These are phyloP conservation scores for Chondrostereum purpureum DNA, from an alignment of 1,284 basidiomycete genomes.

Conservation along the genomic window DNA sequence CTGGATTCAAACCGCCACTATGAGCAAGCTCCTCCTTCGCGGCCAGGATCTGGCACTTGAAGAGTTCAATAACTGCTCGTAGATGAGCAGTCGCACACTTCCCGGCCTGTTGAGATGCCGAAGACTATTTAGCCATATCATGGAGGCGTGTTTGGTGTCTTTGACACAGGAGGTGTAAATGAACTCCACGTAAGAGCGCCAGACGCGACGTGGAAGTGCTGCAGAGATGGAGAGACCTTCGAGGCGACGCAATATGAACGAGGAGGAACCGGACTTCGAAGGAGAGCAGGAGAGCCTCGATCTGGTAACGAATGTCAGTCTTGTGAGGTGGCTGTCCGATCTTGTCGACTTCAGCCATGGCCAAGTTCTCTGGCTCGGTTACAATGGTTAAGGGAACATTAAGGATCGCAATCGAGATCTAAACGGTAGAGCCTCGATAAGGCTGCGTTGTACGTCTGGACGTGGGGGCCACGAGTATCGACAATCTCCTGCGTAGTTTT, in stretches of 20 bases:
- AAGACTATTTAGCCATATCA: constrained; percentile 24
- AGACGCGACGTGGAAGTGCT: constrained; percentile 17
- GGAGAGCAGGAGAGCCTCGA: constrained; percentile 46
- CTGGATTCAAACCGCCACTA: constrained; percentile 12
- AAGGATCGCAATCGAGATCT: constrained; percentile 34
- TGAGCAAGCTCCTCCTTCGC: constrained; percentile 25
- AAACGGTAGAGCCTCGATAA: constrained; percentile 40
- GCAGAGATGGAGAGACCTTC: constrained; percentile 10
- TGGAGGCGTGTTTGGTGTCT: constrained; percentile 33
- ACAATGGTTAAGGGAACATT: constrained; percentile 30
- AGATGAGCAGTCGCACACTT: constrained; percentile 30
- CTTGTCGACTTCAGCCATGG: constrained; percentile 39
- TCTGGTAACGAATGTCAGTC: constrained; percentile 46
- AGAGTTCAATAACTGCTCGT: constrained; percentile 33
- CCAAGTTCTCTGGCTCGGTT: constrained; percentile 34
- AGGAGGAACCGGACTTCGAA: constrained; percentile 40
- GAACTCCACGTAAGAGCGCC: constrained; percentile 33
- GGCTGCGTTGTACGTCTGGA: constrained; percentile 46
- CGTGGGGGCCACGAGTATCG: constrained; percentile 39
- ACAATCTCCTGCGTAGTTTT: constrained; percentile 28
- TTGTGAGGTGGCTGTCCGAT: constrained; percentile 47
- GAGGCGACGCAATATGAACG: constrained; percentile 30
- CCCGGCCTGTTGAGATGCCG: constrained; percentile 32
- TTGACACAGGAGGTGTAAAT: constrained; percentile 29
- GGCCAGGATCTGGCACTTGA: too few relatives aligned